Evolutionary conservation across 2,329 filamentous ascomycete species (phyloP).

Genomic region (Cyphellophora europaea): DNA sequence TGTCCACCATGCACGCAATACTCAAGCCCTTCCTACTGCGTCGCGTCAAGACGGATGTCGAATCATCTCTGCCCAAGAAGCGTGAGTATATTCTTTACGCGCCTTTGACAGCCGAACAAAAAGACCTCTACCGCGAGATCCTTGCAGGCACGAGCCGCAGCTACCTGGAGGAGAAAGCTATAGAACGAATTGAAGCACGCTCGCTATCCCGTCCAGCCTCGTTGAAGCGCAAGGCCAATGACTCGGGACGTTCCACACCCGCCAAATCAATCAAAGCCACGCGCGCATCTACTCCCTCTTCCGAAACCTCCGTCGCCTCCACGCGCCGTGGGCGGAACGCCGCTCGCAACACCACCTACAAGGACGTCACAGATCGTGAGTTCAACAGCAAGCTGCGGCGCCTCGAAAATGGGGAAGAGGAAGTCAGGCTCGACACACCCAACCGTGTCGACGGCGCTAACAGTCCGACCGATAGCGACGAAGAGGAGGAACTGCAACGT

Average conservation of each 20-base stretch:
- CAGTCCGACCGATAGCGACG: conserved; percentile 15
- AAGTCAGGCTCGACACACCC: conserved; percentile 23
- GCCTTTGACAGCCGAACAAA: conserved; percentile 81
- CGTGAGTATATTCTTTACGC: conserved; percentile 93
- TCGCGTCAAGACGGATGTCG: conserved; percentile 86
- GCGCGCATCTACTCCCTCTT: conserved; percentile 61
- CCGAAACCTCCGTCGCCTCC: conserved; percentile 38
- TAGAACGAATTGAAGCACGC: conserved; percentile 35
- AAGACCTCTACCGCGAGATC: conserved; percentile 80
- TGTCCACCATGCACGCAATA: conserved; percentile 85
- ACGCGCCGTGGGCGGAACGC: conserved; percentile 38
- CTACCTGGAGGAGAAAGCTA: conserved; percentile 41
- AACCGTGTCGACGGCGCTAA: conserved; percentile 12
- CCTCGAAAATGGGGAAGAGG: conserved; percentile 43
- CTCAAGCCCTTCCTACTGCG: conserved; percentile 83
- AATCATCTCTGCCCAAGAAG: conserved; percentile 85
- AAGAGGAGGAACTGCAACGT: conserved; percentile 28
- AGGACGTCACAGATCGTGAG: conserved; percentile 68
- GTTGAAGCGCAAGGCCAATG: conserved; percentile 49
- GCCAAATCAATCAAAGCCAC: conserved; percentile 70
- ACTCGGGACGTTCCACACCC: conserved; percentile 35
- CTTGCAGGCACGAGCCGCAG: conserved; percentile 61
- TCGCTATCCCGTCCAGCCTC: conserved; percentile 33
- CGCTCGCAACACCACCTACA: conserved; percentile 48
- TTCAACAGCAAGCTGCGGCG: conserved; percentile 63